Evolutionary conservation across 495 filamentous ascomycete species (phyloP).

Genomic region (Bombardia bombarda): DNA sequence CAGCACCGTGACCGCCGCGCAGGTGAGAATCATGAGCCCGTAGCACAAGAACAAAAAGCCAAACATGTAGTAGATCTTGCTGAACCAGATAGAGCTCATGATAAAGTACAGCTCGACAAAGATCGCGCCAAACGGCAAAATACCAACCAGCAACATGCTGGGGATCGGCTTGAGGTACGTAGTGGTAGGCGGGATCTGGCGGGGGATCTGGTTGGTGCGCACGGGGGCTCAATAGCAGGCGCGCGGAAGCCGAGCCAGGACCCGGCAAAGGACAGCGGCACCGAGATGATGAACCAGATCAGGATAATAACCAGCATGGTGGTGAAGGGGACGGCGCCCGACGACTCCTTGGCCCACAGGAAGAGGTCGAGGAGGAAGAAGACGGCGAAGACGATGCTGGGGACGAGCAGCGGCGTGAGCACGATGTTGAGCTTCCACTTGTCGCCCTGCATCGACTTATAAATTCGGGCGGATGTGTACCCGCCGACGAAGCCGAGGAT

Average conservation of each 20-base stretch:
- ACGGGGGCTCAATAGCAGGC: slow-evolving; percentile 65
- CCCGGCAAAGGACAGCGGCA: slow-evolving; percentile 81
- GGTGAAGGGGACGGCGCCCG: slow-evolving; percentile 89
- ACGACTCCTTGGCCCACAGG: slow-evolving; percentile 83
- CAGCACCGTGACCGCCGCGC: slow-evolving; percentile 82
- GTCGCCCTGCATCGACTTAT: slow-evolving; percentile 88
- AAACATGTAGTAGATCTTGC: slow-evolving; percentile 99
- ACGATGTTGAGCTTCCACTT: slow-evolving; percentile 90
- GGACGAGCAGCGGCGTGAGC: slow-evolving; percentile 78
- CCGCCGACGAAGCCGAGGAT: slow-evolving; percentile 89
- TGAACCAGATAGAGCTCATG: slow-evolving; percentile 95
- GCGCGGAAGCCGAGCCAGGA: slow-evolving; percentile 84
- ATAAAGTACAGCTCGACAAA: slow-evolving; percentile 98
- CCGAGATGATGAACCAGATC: slow-evolving; percentile 95
- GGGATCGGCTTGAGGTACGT: slow-evolving; percentile 79
- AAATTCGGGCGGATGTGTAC: slow-evolving; percentile 79
- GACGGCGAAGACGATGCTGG: slow-evolving; percentile 72
- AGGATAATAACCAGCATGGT: slow-evolving; percentile 89
- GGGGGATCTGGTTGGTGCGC: slow-evolving; percentile 94
- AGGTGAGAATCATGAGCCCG: slow-evolving; percentile 94
- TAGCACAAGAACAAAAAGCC: slow-evolving; percentile 98
- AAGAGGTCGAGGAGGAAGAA: slow-evolving; percentile 97
- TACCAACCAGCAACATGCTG: slow-evolving; percentile 79
- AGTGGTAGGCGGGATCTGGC: slow-evolving; percentile 79
- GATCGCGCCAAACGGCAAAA: slow-evolving; percentile 91